phyloP scores from a whole-genome alignment of 2,329 filamentous ascomycete genomes.

The Pseudogymnoascus pannorum region DNA sequence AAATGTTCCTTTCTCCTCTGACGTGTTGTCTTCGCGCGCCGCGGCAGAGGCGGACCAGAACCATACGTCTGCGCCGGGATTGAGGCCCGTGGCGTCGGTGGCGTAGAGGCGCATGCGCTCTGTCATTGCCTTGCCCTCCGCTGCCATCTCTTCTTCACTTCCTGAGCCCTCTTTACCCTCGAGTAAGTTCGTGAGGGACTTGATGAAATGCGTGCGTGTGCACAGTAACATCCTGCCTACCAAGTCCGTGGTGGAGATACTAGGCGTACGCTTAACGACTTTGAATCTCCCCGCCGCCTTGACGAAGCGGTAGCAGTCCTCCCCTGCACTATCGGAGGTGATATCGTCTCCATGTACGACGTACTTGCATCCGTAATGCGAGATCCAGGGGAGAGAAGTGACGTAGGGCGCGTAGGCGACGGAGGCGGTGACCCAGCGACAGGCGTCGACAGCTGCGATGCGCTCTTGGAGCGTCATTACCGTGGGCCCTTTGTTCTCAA shows the following conservation, averaged over 20 bases:
- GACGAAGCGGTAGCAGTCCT: constrained; percentile 97
- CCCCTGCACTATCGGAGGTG: constrained; percentile 84
- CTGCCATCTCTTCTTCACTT: constrained; percentile 56
- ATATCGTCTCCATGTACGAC: constrained; percentile 97
- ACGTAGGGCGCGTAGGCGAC: constrained; percentile 88
- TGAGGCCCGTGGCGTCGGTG: constrained; percentile 72
- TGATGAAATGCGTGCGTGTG: constrained; percentile 90
- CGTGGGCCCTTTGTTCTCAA: constrained; percentile 94
- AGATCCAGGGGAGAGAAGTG: constrained; percentile 87
- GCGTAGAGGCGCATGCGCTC: constrained; percentile 79
- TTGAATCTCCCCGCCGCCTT: constrained; percentile 92
- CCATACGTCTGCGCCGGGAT: constrained; percentile 77
- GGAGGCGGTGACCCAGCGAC: constrained; percentile 84
- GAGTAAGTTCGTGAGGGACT: constrained; percentile 63
- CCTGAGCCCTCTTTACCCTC: constrained; percentile 66
- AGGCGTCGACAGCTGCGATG: constrained; percentile 84
- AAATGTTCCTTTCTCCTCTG: constrained; percentile 59
- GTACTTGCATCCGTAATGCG: constrained; percentile 89
- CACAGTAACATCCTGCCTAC: constrained; percentile 95
- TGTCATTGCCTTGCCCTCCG: constrained; percentile 60
- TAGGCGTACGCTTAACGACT: constrained; percentile 91
- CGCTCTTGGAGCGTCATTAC: constrained; percentile 92
- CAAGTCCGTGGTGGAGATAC: constrained; percentile 96
- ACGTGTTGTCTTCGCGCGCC: constrained; percentile 29
- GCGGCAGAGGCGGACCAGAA: constrained; percentile 58